Evolutionary conservation across 2,329 filamentous ascomycete genomes (phyloP).

Genomic region (Pseudophaeomoniella oleicola): DNA sequence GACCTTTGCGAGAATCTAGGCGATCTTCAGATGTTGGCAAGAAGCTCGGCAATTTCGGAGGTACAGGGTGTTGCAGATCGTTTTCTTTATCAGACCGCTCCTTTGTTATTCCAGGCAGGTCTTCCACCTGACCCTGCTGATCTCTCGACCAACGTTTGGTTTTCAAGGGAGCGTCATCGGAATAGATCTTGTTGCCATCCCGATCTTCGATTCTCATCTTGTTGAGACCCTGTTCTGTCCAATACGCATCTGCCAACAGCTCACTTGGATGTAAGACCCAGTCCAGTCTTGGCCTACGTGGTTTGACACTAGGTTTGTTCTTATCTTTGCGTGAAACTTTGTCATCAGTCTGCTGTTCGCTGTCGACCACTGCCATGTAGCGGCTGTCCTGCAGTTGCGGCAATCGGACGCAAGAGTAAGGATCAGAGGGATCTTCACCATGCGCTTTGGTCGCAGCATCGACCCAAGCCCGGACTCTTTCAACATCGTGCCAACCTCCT

Average conservation of each 20-base stretch:
- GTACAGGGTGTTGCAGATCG: background rate
- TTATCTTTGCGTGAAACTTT: conserved; percentile 17
- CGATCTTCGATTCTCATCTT: conserved; percentile 70
- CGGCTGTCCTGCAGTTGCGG: conserved; percentile 23
- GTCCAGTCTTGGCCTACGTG: conserved; percentile 61
- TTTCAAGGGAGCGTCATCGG: conserved; percentile 11
- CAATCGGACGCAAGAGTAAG: conserved; percentile 28
- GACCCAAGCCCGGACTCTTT: conserved; percentile 62
- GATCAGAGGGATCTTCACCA: conserved; percentile 26
- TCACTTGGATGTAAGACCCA: conserved; percentile 77
- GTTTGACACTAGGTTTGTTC: conserved; percentile 26
- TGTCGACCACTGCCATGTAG: conserved; percentile 12
- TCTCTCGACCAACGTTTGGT: conserved; percentile 12
- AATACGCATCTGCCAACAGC: conserved; percentile 77
- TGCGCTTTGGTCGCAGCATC: conserved; percentile 46
- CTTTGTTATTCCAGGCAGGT: conserved; percentile 10
- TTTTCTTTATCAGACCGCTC: conserved; percentile 1
- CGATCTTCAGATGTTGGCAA: conserved; percentile 4
- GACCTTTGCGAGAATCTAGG: background rate
- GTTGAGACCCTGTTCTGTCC: conserved; percentile 72
- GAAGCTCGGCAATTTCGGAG: conserved; percentile 10
- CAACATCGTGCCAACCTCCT: conserved; percentile 63
- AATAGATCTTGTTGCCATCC: conserved; percentile 55
- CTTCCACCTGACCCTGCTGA: conserved; percentile 2
- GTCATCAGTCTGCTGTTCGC: conserved; percentile 10